Base-by-base conservation (phyloP, 2,329 filamentous ascomycete species). In the Furcasterigmium sp. region DNA sequence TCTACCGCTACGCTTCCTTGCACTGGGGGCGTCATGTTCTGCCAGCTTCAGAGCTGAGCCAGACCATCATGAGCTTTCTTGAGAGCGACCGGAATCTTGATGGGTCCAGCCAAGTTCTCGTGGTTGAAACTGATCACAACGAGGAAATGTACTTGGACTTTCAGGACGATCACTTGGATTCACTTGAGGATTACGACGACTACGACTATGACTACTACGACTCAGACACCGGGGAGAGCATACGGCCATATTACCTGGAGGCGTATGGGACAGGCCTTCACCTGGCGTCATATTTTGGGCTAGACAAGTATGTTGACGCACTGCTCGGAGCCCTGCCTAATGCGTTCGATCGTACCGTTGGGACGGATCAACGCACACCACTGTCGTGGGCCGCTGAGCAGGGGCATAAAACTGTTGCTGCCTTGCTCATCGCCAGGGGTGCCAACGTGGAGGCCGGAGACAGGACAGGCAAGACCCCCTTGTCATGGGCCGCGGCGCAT, bases 21-120 rank as follows among this genome's bases (percentile, higher is more conserved):
- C 48, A 62, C 46, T 68, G 63, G 64, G 62, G 55, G 1, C 11
- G 58, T 44, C 62, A 67, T 52, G 56, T 54, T 38, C 50, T 42
- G 2, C 20, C 53, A 19, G 46, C 42, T 42, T 32, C 41, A 11
- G 39, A 42, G 8, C 4, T 20, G 19, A 28, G 28, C 19, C 34
- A 45, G 18, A 13, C 15, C 10, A 23, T 56, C n/a, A 36, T 49
- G 1, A 17, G 32, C 6, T 53, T 59, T 42, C 39, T 60, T 7
- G 2, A 30, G 15, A 44, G 20, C 14, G 17, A 51, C 14, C 8
- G 40, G 14, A 50, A 52, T 7, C 34, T 49, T 2, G 34, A 49
- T 21, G 48, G 48, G 28, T 48, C 48, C 10, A 44, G 19, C 28
- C 54, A 59, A 46, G 49, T 21, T 10, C 17, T 58, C 15, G 37